These are phyloP conservation scores for Termitomyces titanicus DNA, from an alignment of 768 basidiomycete species.

Conservation along the genomic window DNA sequence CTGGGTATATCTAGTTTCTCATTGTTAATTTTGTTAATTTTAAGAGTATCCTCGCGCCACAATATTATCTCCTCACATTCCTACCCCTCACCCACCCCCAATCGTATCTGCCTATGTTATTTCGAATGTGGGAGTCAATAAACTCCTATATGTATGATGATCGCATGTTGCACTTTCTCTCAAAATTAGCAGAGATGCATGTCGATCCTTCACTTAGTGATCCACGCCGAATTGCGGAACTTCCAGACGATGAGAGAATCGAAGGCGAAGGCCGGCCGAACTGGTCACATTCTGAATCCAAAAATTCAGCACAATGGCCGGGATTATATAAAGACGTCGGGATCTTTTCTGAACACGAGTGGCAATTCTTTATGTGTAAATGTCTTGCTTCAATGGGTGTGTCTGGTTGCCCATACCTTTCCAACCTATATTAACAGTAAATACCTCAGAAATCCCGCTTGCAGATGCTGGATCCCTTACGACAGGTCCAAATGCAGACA, in stretches of 20 bases:
- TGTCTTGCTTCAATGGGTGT: conserved; percentile 79
- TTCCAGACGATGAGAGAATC: conserved; percentile 67
- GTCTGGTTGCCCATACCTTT: conserved; percentile 19
- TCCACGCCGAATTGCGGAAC: conserved; percentile 58
- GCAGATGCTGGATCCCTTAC: conserved; percentile 72
- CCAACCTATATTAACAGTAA: conserved; percentile 4
- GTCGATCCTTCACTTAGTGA: conserved; percentile 74
- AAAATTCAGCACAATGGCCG: conserved; percentile 44
- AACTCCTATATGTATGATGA: conserved; percentile 91
- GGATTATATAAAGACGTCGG: conserved; percentile 87
- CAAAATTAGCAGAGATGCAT: conserved; percentile 76
- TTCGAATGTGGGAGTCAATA: conserved; percentile 84
- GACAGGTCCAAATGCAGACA: conserved; percentile 74
- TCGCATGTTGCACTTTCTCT: conserved; percentile 81
- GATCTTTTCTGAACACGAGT: conserved; percentile 82
- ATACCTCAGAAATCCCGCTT: conserved; percentile 57
- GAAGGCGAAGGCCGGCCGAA: conserved; percentile 58
- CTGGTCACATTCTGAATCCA: conserved; percentile 44
- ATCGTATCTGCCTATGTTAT: conserved; percentile 77
- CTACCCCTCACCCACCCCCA: conserved; percentile 84
- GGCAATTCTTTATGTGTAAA: conserved; percentile 86
- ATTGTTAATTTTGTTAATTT: conserved; percentile 12
- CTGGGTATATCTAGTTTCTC: neutral
- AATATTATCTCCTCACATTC: conserved; percentile 85
- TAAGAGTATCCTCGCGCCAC: conserved; percentile 73